Evolutionary conservation across 2,329 filamentous ascomycete species (phyloP).

Genomic region (Talaromyces sp.): DNA sequence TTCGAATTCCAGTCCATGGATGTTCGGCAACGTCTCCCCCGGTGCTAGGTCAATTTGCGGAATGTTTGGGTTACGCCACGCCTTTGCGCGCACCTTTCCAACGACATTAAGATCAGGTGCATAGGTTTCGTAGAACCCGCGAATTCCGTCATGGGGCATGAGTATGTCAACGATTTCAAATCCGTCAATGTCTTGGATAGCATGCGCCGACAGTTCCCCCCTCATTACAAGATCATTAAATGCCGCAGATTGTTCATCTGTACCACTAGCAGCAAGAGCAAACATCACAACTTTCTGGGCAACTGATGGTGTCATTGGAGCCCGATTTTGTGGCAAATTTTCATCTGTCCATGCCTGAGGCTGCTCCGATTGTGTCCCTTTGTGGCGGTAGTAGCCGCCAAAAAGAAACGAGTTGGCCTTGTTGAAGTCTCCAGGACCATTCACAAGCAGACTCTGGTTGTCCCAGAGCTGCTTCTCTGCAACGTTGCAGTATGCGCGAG

Average conservation of each 20-base stretch:
- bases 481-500: slow-evolving; percentile 62
- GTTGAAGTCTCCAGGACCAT: slow-evolving; percentile 77
- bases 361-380: slow-evolving; percentile 28
- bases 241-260: slow-evolving; percentile 34
- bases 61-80: slow-evolving; percentile 47
- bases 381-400: slow-evolving; percentile 50
- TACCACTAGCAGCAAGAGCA: slow-evolving; percentile 49
- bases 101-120: slow-evolving; percentile 48
- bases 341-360: slow-evolving; percentile 38
- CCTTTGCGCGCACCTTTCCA: slow-evolving; percentile 53
- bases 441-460: slow-evolving; percentile 49
- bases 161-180: slow-evolving; percentile 60
- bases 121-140: slow-evolving; percentile 48
- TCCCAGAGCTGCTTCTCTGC: slow-evolving; percentile 66
- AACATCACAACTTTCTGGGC: slow-evolving; percentile 52
- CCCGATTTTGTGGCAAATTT: slow-evolving; percentile 23
- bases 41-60: slow-evolving; percentile 37
- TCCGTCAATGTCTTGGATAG: slow-evolving; percentile 51
- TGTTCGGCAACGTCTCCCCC: slow-evolving; percentile 27
- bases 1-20: slow-evolving; percentile 37
- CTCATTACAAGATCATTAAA: slow-evolving; percentile 38
- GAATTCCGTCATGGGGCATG: slow-evolving; percentile 43
- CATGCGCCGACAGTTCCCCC: slow-evolving; percentile 41
- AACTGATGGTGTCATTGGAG: slow-evolving; percentile 44
- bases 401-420: slow-evolving; percentile 68